Evolutionary conservation across 768 basidiomycete species (phyloP).

Genomic region (Phanerochaete carnosa): DNA sequence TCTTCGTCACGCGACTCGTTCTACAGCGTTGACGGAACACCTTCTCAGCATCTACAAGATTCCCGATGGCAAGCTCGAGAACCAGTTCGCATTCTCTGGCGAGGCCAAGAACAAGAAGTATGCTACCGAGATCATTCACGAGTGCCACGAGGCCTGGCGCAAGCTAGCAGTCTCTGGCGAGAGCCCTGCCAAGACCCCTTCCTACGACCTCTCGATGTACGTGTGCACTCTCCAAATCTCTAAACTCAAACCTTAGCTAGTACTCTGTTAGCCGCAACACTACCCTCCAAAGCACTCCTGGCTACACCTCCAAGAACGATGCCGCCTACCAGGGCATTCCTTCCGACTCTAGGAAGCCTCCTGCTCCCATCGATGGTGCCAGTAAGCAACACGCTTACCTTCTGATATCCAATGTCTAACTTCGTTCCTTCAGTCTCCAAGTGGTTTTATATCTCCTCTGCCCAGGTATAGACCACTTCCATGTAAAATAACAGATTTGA

Average conservation of each 20-base stretch:
- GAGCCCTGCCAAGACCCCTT: slow-evolving; percentile 62
- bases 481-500: background rate
- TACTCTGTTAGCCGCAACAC: slow-evolving; percentile 64
- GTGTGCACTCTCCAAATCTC: slow-evolving; percentile 26
- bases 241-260: background rate
- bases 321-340: slow-evolving; percentile 65
- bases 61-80: slow-evolving; percentile 94
- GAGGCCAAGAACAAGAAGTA: slow-evolving; percentile 99
- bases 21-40: slow-evolving; percentile 1
- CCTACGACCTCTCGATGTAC: slow-evolving; percentile 83
- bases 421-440: slow-evolving; percentile 59
- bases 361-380: slow-evolving; percentile 88
- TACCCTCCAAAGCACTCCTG: slow-evolving; percentile 71
- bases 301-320: slow-evolving; percentile 61
- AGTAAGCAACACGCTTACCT: slow-evolving; percentile 48
- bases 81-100: slow-evolving; percentile 98
- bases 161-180: slow-evolving; percentile 86
- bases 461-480: slow-evolving; percentile 52
- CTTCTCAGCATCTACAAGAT: slow-evolving; percentile 85
- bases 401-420: slow-evolving; percentile 1
- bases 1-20: background rate
- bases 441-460: slow-evolving; percentile 94
- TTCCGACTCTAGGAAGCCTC: slow-evolving; percentile 73
- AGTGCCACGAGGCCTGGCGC: slow-evolving; percentile 98
- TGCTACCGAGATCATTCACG: slow-evolving; percentile 97